These are phyloP conservation scores for Dichotomocladium elegans DNA, from an alignment of 371 early-diverging fungal species.

Conservation along the genomic window DNA sequence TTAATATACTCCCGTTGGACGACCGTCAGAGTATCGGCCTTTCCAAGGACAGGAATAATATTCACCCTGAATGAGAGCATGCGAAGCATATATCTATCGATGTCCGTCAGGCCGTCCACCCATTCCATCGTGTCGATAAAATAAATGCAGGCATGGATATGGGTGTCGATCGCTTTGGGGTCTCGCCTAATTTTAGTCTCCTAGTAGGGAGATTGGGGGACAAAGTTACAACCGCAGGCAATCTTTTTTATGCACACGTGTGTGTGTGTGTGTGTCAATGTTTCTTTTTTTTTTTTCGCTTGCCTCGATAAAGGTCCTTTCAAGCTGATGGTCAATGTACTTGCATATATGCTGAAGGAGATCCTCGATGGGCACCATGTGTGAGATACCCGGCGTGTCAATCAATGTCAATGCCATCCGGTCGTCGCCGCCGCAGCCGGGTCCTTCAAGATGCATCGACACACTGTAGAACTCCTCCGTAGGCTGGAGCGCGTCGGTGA, in stretches of 20 bases:
- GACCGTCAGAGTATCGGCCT: conserved; percentile 90
- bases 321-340: conserved; percentile 73
- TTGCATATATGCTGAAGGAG: conserved; percentile 47
- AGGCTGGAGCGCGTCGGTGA: conserved; percentile 22
- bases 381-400: conserved; percentile 76
- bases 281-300: too few species aligned
- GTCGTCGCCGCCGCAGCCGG: too few species aligned
- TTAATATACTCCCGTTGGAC: conserved; percentile 83
- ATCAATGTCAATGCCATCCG: conserved; percentile 76
- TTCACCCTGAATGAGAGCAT: conserved; percentile 83
- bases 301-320: conserved; percentile 71
- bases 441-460: conserved; percentile 71
- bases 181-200: conserved; percentile 67
- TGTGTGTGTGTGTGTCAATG: background rate
- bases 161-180: conserved; percentile 74
- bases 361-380: conserved; percentile 37
- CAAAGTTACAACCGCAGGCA: too few species aligned
- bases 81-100: conserved; percentile 85
- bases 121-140: conserved; percentile 85
- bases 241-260: conserved; percentile 64
- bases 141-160: conserved; percentile 94
- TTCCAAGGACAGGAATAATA: conserved; percentile 96
- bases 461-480: conserved; percentile 48
- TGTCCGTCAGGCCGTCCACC: conserved; percentile 60
- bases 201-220: too few species aligned